A percentile compares a stretch with the other conserved stretches of the same genome.
Conservation (phyloP, 2,329 filamentous ascomycete genomes). For the Ceratocystis variospora region DNA sequence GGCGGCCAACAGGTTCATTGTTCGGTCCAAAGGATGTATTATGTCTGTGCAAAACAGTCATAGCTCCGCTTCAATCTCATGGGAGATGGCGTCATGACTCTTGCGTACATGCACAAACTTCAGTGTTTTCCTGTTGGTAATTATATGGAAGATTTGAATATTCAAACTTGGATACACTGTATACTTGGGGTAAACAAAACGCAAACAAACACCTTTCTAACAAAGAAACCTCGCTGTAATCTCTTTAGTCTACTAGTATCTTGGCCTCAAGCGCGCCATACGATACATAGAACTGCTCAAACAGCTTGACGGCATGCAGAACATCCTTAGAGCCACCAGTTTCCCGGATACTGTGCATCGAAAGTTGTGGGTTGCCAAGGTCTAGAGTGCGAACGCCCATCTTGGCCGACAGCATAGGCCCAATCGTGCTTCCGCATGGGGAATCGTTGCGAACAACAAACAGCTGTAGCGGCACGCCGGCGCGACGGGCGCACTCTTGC, state of each 20-base stretch:
- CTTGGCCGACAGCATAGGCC: conserved; percentile 83
- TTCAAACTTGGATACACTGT: background rate
- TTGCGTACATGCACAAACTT: background rate
- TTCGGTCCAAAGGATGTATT: background rate
- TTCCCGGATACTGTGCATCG: conserved; percentile 95
- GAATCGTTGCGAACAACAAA: conserved; percentile 96
- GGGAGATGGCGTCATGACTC: background rate
- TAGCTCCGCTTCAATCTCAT: background rate
- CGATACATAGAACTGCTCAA: conserved; percentile 72
- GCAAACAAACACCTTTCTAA: no score
- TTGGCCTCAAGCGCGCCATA: conserved; percentile 72
- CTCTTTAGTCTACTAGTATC: conserved; percentile 63
- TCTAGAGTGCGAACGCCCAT: conserved; percentile 82
- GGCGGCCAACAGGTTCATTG: background rate
- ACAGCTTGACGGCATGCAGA: conserved; percentile 70
- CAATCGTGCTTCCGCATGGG: conserved; percentile 88
- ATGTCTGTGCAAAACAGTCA: background rate
- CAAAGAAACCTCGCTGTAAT: background rate
- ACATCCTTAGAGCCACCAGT: conserved; percentile 81
- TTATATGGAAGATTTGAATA: background rate
- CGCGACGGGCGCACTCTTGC: conserved; percentile 65
- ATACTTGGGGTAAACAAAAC: background rate
- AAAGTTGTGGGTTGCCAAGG: conserved; percentile 82
- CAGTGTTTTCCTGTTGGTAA: background rate
- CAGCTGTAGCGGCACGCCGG: conserved; percentile 75